Base-by-base conservation (phyloP, 2,329 filamentous ascomycete species). In the Tolypocladium album region DNA sequence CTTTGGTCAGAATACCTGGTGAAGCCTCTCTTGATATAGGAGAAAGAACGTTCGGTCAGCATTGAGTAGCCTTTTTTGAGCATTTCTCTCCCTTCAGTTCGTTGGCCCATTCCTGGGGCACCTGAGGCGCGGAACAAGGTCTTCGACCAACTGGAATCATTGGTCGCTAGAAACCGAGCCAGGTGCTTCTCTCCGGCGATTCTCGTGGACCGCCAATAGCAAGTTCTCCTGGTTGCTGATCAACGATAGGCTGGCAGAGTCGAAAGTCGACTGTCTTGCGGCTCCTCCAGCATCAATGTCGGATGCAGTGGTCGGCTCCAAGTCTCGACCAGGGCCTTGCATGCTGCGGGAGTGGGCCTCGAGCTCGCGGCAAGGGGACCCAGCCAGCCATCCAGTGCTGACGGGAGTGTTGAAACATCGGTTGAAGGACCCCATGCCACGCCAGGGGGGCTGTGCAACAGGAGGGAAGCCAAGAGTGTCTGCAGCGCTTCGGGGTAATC, bases 361-460 rank as follows among this genome's bases (percentile, higher is more conserved):
- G 24, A 52, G 22, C 50, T 56, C 39, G 52, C 52, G 58, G 56
- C 56, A 56, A 53, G 52, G 57, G 52, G 56, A 24, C 27, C 27
- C 27, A 31, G 27, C 27, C 27, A 31, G 27, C 27, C 27, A 31
- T 15, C 50, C 57, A 57, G 53, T 22, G 60, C 34, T 45, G 27
- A 53, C 53, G 55, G 57, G 55, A 55, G 36, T 43, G 11, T 36
- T 36, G 57, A 61, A 38, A 61, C 31, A 58, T 40, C 34, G 55
- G 36, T 31, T 17, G 36, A 38, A 56, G n/a, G 36, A 56, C 53
- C 27, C 53, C 63, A 67, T 65, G 1, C 64, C 64, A 42, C 42
- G 36, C 36, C 36, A 38, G 62, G 67, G 27, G 63, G 67, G 67
- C 67, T 69, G 67, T 69, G 67, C 67, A 69, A 62, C 64, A 62